Evolutionary conservation across 306 rosid genomes (phyloP).

Genomic region (Cicer bijugum): DNA sequence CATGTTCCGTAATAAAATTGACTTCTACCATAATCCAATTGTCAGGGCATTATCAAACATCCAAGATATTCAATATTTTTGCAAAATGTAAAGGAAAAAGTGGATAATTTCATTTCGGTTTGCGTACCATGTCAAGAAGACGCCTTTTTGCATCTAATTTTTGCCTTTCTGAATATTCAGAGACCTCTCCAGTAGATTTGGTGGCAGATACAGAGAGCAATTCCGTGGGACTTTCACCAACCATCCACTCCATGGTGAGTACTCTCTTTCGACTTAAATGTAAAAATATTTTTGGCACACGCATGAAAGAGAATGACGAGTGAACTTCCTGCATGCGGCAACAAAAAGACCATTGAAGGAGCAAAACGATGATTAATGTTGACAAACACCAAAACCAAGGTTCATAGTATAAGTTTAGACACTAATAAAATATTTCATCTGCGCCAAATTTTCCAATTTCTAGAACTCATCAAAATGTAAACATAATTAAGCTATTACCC

Average conservation of each 20-base stretch:
- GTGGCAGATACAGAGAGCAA: conserved; percentile 66
- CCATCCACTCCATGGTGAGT: conserved; percentile 96
- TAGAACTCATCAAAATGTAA: conserved; percentile 35
- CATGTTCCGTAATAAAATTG: conserved; percentile 6
- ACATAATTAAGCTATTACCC: conserved; percentile 55
- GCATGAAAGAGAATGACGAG: conserved; percentile 71
- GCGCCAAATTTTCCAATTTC: conserved; percentile 7
- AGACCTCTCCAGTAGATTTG: conserved; percentile 50
- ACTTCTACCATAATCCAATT: conserved; percentile 15
- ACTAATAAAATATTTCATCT: conserved; percentile 17
- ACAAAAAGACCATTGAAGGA: conserved; percentile 44
- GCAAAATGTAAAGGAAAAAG: conserved; percentile 19
- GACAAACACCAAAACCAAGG: conserved; percentile 38
- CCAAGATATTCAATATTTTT: conserved; percentile 24
- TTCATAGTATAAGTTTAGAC: conserved; percentile 31
- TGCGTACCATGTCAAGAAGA: conserved; percentile 87
- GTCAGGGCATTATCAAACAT: conserved; percentile 16
- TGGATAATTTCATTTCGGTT: conserved; percentile 37
- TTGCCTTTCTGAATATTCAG: conserved; percentile 66
- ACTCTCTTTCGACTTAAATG: conserved; percentile 82
- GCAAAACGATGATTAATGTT: not conserved
- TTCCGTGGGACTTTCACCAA: conserved; percentile 92
- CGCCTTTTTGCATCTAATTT: conserved; percentile 74
- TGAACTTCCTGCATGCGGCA: conserved; percentile 75
- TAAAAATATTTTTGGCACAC: conserved; percentile 69